Evolutionary conservation across 495 filamentous ascomycete genomes (phyloP).

Genomic region (Achaetomiella virescens): DNA sequence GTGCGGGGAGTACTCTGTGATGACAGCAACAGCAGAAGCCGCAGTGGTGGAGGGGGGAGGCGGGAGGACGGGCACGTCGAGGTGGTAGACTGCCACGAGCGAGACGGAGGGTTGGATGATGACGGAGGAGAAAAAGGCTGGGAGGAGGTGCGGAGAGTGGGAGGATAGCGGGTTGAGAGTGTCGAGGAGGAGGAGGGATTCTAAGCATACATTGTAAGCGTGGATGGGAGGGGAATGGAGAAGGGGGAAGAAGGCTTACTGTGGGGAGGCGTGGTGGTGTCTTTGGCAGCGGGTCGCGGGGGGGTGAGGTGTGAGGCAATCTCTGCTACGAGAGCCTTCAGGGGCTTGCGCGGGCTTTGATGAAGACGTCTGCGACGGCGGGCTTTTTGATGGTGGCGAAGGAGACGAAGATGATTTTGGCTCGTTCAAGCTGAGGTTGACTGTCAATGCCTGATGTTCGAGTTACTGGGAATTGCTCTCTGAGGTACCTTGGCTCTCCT

Average conservation of each 20-base stretch:
- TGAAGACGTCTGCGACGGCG: conserved; percentile 52
- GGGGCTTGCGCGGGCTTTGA: conserved; percentile 55
- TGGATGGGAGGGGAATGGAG: conserved; percentile 18
- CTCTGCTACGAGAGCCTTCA: conserved; percentile 47
- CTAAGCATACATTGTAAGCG: conserved; percentile 25
- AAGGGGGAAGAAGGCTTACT: conserved; percentile 36
- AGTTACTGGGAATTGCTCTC: background rate
- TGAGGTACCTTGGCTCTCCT: conserved; percentile 66
- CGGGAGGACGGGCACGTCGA: conserved; percentile 49
- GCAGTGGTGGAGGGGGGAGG: background rate
- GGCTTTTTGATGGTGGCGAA: conserved; percentile 61
- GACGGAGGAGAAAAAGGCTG: conserved; percentile 49
- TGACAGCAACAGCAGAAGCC: background rate
- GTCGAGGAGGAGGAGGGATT: conserved; percentile 58
- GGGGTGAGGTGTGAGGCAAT: conserved; percentile 49
- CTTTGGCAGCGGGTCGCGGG: conserved; percentile 20
- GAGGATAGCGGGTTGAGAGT: conserved; percentile 49
- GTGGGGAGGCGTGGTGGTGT: conserved; percentile 25
- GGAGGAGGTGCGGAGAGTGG: conserved; percentile 36
- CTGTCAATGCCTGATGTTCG: conserved; percentile 3
- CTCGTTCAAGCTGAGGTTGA: conserved; percentile 37
- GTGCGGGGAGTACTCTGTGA: conserved; percentile 38
- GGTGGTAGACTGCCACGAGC: conserved; percentile 61
- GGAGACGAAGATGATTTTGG: conserved; percentile 67
- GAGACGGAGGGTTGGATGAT: conserved; percentile 46